phyloP scores from a whole-genome alignment of 345 rosid species.

The Aquilaria sinensis region DNA sequence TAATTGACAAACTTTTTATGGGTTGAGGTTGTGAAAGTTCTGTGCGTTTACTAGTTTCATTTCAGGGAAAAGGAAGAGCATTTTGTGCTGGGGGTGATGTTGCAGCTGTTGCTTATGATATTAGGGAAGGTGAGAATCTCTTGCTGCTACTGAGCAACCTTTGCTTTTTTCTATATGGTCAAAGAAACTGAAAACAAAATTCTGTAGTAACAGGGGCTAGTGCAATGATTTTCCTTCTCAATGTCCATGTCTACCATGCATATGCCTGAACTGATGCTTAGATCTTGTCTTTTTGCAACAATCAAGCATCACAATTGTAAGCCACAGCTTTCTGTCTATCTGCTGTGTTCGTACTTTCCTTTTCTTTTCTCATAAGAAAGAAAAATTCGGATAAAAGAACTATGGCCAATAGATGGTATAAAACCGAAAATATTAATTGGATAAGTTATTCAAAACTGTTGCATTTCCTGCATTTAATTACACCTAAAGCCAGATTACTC shows the following conservation, averaged over 20 bases:
- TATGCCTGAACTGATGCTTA: background rate
- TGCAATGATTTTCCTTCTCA: constrained; percentile 1
- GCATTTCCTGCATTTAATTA: no score
- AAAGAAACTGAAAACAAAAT: background rate
- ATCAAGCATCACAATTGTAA: background rate
- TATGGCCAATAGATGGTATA: no score
- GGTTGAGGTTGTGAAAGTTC: no score
- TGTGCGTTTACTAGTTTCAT: background rate
- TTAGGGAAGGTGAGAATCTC: constrained; percentile 29
- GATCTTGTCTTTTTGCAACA: background rate
- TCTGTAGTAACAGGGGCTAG: background rate
- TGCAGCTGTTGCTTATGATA: constrained; percentile 42
- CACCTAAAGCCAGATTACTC: no score
- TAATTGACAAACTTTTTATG: no score
- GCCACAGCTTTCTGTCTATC: no score
- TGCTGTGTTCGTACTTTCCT: no score
- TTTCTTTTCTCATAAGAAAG: no score
- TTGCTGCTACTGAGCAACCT: background rate
- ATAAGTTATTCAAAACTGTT: no score
- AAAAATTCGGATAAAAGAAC: no score
- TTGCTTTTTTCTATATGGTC: background rate
- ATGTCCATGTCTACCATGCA: background rate
- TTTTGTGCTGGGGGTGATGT: constrained; percentile 89
- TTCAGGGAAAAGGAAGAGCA: constrained; percentile 72
- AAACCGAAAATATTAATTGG: no score